Evolutionary conservation across 768 basidiomycete species (phyloP), one percentile per base, ranked within the genome.

Genomic region (Panaeolus papilionaceus): DNA sequence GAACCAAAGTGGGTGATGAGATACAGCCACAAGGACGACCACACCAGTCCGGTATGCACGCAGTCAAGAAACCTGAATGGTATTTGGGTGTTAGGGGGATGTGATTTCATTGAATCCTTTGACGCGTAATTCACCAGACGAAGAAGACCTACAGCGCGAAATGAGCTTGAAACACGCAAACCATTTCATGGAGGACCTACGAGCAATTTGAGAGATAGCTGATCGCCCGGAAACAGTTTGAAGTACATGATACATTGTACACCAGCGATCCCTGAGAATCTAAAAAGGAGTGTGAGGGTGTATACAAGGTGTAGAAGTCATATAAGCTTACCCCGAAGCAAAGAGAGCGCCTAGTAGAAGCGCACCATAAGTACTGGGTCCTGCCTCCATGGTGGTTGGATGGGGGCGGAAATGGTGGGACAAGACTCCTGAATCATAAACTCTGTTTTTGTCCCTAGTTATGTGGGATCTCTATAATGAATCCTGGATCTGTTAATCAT

Each of bases 21-120:
- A 64, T 79, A 82, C n/a, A 79, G 69, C 81, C 82, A 84, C 45
- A 81, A 64, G 6, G 80, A 72, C 5, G 72, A 65, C 77, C 80
- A 81, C 26, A 83, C 77, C 38, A 82, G 72, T 10, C 65, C 69
- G 0, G 80, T 82, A 67, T 83, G 83, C 0, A 70, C 64, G 16
- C 75, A 69, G 61, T 83, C 83, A n/a, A 80, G 71, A n/a, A 75
- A 7, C 81, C 82, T 83, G 66, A 37, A 5, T 0, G 4, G 16
- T 44, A 6, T 44, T 40, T 40, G 2, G 10, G 9, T 11, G 42
- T 16, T 44, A 10, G 14, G 1, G 33, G 54, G 4, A 2, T 37
- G 16, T 0, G 4, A 58, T 6, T 28, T 28, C 14, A 3, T 12
- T 26, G 47, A 18, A 23, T 7, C 12, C 1, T 58, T 4, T 33